A percentile compares a stretch with the other conserved stretches of the same genome.
These are phyloP conservation scores for Phaeosphaeria sp. DNA, from an alignment of 2,329 filamentous ascomycete genomes.

Conservation along the genomic window DNA sequence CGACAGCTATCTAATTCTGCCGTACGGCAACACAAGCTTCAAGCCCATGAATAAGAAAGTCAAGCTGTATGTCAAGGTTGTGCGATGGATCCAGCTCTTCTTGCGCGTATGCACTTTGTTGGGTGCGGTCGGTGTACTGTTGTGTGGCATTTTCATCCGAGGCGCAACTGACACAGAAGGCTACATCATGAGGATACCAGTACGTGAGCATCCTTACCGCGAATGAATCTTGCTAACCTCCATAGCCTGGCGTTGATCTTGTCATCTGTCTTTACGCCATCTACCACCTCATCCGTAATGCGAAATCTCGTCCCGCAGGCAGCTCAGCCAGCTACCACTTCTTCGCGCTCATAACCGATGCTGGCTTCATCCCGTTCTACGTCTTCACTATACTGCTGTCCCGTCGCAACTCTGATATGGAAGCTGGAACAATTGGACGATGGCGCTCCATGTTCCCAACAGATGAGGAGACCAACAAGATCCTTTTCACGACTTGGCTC, in stretches of 20 bases:
- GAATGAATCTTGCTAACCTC: conserved; percentile 18
- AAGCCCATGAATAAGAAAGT: conserved; percentile 72
- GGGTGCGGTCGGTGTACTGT: conserved; percentile 73
- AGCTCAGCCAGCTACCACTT: conserved; percentile 90
- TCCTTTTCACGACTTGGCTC: conserved; percentile 74
- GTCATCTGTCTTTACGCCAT: conserved; percentile 78
- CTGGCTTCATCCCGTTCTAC: conserved; percentile 69
- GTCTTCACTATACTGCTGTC: conserved; percentile 65
- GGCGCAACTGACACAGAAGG: conserved; percentile 68
- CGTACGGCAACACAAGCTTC: conserved; percentile 66
- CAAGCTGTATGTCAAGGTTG: conserved; percentile 74
- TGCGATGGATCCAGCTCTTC: conserved; percentile 72
- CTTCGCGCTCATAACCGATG: conserved; percentile 78
- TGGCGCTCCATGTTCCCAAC: conserved; percentile 76
- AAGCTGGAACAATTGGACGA: conserved; percentile 51
- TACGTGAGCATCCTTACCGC: conserved; percentile 54
- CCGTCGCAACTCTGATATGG: conserved; percentile 59
- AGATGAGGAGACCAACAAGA: conserved; percentile 61
- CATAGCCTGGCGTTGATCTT: conserved; percentile 76
- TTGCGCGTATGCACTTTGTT: conserved; percentile 72
- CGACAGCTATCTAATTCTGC: conserved; percentile 73
- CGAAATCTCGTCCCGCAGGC: conserved; percentile 73
- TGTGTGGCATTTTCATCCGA: conserved; percentile 78
- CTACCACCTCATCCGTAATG: conserved; percentile 77
- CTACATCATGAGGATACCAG: conserved; percentile 79